Base-by-base conservation (phyloP, 768 basidiomycete species). In the Coprinopsis strossmayeri region DNA sequence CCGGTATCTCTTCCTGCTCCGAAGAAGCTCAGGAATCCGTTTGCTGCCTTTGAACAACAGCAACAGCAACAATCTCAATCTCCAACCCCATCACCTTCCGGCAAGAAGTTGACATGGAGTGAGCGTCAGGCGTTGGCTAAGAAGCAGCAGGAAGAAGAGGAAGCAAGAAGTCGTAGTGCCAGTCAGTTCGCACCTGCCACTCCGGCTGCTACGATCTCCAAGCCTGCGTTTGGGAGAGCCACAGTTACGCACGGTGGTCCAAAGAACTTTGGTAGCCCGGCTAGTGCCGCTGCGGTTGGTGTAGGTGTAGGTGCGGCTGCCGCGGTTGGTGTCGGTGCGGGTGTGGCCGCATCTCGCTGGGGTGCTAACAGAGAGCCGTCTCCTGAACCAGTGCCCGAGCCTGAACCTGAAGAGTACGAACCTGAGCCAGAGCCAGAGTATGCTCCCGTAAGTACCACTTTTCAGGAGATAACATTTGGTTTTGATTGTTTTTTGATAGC, bases 81-180 rank as follows among this genome's bases (percentile, higher is more conserved):
- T n/a, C 55, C 58, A 5, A 54, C 49, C 49, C 53, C 61, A 23
- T 53, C 55, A 10, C 59, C 62, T 47, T 68, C 68, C 18, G 78
- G 74, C 0, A 89, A 89, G 70, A 94, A 91, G 64, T 64, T 95
- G 53, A 95, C 94, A 0, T 98, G 95, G 95, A 87, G 79, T 50
- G 88, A 98, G 63, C 76, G 94, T 18, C 94, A 97, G 61, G 92
- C 89, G 0, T 69, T 84, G n/a, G 86, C 91, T 1, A 94, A 93
- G 72, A 84, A 85, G 60, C 87, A 91, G 56, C 71, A 76, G 13
- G 88, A 84, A 55, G 91, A 88, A 55, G 93, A 91, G 49, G 83
- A 82, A 51, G 69, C 72, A 7, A 69, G 68, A 39, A 90, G 87
- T 57, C 80, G 71, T 37, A 68, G 71, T 37, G 81, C 83, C 75